phyloP scores from a whole-genome alignment of 106 monocot genomes.

The Hemerocallis citrina region DNA sequence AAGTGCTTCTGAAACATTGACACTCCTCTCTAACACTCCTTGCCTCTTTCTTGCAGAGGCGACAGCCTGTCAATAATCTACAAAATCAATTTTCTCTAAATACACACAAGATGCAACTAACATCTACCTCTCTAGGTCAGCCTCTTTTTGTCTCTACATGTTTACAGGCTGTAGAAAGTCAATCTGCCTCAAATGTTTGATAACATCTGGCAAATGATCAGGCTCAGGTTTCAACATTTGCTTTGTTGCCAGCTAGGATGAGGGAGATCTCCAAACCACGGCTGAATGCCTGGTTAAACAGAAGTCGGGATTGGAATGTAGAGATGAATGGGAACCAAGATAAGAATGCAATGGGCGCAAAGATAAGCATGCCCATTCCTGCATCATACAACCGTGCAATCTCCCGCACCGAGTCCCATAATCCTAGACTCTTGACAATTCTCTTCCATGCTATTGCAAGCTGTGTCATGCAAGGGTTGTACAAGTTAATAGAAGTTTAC shows the following conservation, averaged over 20 bases:
- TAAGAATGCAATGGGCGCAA: constrained; percentile 71
- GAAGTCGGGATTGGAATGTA: constrained; percentile 89
- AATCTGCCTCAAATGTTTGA: background rate
- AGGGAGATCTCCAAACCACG: constrained; percentile 94
- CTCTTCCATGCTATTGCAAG: constrained; percentile 75
- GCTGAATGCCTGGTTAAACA: constrained; percentile 98
- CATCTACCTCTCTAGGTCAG: too few relatives aligned
- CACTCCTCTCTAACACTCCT: too few relatives aligned
- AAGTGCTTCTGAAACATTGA: too few relatives aligned
- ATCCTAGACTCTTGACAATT: constrained; percentile 33
- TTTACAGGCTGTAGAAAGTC: background rate
- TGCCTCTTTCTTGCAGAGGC: too few relatives aligned
- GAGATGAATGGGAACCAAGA: constrained; percentile 98
- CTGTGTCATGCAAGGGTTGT: constrained; percentile 36
- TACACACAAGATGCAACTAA: too few relatives aligned
- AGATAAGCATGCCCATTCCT: constrained; percentile 89
- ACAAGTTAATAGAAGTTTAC: background rate
- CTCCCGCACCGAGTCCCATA: constrained; percentile 83
- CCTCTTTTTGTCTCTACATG: too few relatives aligned
- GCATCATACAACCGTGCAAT: constrained; percentile 94
- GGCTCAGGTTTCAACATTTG: constrained; percentile 62
- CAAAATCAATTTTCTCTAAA: too few relatives aligned
- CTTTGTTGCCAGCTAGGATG: constrained; percentile 96
- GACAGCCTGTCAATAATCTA: too few relatives aligned
- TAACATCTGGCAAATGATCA: background rate